A percentile compares a stretch with the other conserved stretches of the same genome.
phyloP scores from a whole-genome alignment of 1,139 yeast species.

The Hyphopichia pseudoburtonii region DNA sequence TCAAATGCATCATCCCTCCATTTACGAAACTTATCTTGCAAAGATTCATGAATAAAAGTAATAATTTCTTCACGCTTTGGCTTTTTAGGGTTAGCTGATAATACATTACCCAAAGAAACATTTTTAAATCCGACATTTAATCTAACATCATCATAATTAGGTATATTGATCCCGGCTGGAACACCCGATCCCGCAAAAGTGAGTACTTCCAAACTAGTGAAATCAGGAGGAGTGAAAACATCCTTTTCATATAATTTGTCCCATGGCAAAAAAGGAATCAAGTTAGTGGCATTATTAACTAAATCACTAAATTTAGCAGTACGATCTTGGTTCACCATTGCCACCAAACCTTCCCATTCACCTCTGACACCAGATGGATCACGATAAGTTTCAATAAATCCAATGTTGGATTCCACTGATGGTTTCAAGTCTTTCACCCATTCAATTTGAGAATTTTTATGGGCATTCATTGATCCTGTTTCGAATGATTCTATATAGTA shows the following conservation, averaged over 20 bases:
- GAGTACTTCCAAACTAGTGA: constrained; percentile 83
- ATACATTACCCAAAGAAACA: constrained; percentile 82
- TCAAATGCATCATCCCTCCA: constrained; percentile 84
- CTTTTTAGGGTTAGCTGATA: constrained; percentile 64
- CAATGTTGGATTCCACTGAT: constrained; percentile 79
- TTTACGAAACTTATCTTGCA: constrained; percentile 60
- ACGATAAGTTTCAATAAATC: constrained; percentile 88
- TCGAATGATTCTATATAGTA: constrained; percentile 68
- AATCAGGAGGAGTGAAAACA: constrained; percentile 86
- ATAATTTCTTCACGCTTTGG: constrained; percentile 67
- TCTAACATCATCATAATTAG: constrained; percentile 87
- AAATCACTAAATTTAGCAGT: constrained; percentile 74
- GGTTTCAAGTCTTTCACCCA: constrained; percentile 92
- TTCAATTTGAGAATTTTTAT: constrained; percentile 75
- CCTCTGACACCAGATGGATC: constrained; percentile 92
- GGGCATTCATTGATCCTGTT: constrained; percentile 84
- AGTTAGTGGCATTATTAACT: constrained; percentile 64
- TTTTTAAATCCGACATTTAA: constrained; percentile 83
- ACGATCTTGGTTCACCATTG: constrained; percentile 87
- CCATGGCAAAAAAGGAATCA: constrained; percentile 77
- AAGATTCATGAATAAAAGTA: constrained; percentile 57
- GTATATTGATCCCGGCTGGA: constrained; percentile 92
- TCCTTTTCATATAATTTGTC: constrained; percentile 72
- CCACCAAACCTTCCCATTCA: constrained; percentile 91
- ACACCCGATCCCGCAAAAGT: constrained; percentile 88